Evolutionary conservation across 2,329 filamentous ascomycete genomes (phyloP).

Genomic region (Exophiala alcalophila): DNA sequence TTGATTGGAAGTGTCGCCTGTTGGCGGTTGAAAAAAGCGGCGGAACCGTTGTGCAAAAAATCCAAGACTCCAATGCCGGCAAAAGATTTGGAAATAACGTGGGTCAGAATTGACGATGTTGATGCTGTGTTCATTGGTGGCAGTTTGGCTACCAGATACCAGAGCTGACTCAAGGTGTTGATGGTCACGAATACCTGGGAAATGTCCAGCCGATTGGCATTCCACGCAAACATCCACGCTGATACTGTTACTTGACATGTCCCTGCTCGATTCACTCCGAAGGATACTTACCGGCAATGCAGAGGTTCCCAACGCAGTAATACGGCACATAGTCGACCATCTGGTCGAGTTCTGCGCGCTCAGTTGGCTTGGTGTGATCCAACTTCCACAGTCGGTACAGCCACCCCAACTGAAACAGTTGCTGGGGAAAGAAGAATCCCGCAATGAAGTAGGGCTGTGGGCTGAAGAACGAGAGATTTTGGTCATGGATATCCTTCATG

Average conservation of each 20-base stretch:
- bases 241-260: background rate
- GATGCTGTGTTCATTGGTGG: slow-evolving; percentile 50
- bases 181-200: slow-evolving; percentile 56
- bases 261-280: background rate
- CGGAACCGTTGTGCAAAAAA: slow-evolving; percentile 57
- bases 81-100: slow-evolving; percentile 59
- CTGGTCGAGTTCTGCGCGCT: slow-evolving; percentile 45
- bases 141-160: slow-evolving; percentile 52
- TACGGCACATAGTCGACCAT: slow-evolving; percentile 57
- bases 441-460: slow-evolving; percentile 59
- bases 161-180: slow-evolving; percentile 56
- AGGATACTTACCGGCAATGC: slow-evolving; percentile 52
- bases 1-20: slow-evolving; percentile 49
- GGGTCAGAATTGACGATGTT: slow-evolving; percentile 54
- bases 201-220: slow-evolving; percentile 49
- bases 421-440: slow-evolving; percentile 61
- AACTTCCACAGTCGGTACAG: slow-evolving; percentile 55
- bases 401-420: slow-evolving; percentile 58
- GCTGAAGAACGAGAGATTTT: slow-evolving; percentile 57
- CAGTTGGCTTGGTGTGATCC: slow-evolving; percentile 37
- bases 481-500: slow-evolving; percentile 59
- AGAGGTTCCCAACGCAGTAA: slow-evolving; percentile 57
- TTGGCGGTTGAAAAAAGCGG: slow-evolving; percentile 54
- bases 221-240: slow-evolving; percentile 63
- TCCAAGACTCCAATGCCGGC: slow-evolving; percentile 60